Conservation (phyloP, 164 flowering plant species). For the Chloranthus sessilifolius region DNA sequence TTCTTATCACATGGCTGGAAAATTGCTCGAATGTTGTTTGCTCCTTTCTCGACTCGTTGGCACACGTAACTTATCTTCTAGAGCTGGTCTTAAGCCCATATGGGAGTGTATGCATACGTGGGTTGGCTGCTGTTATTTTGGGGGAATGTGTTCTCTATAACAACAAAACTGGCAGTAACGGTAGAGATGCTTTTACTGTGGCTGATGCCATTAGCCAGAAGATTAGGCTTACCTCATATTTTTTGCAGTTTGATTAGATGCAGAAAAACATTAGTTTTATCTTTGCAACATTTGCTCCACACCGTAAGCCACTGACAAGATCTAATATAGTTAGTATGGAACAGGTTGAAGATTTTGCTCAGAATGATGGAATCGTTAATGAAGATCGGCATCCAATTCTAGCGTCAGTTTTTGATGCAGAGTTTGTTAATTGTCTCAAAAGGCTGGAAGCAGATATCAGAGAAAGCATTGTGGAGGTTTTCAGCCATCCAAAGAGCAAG, state of each 20-base stretch:
- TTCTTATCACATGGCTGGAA: conserved; percentile 78
- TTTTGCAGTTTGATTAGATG: conserved; percentile 80
- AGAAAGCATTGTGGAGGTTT: conserved; percentile 69
- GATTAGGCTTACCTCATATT: conserved; percentile 76
- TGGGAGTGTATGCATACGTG: conserved; percentile 49
- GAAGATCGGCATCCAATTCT: conserved; percentile 63
- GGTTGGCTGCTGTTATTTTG: conserved; percentile 76
- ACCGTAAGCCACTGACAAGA: conserved; percentile 57
- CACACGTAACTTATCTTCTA: conserved; percentile 76
- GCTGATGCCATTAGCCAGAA: conserved; percentile 89
- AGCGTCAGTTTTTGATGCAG: conserved; percentile 49
- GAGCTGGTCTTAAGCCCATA: conserved; percentile 67
- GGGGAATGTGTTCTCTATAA: conserved; percentile 79
- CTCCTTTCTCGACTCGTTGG: conserved; percentile 77
- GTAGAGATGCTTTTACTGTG: conserved; percentile 59
- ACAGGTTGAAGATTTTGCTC: conserved; percentile 59
- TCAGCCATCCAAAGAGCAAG: conserved; percentile 71
- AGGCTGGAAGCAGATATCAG: conserved; percentile 64
- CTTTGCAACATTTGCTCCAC: conserved; percentile 36
- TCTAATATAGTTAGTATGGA: conserved; percentile 69
- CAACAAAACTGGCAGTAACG: conserved; percentile 42
- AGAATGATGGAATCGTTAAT: conserved; percentile 30
- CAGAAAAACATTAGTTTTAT: conserved; percentile 52
- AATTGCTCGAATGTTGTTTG: conserved; percentile 78
- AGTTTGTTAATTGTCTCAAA: conserved; percentile 52